Evolutionary conservation across 148 eudicot species (phyloP), one percentile per base, ranked within the genome.

Genomic region (Limonium bicolor): DNA sequence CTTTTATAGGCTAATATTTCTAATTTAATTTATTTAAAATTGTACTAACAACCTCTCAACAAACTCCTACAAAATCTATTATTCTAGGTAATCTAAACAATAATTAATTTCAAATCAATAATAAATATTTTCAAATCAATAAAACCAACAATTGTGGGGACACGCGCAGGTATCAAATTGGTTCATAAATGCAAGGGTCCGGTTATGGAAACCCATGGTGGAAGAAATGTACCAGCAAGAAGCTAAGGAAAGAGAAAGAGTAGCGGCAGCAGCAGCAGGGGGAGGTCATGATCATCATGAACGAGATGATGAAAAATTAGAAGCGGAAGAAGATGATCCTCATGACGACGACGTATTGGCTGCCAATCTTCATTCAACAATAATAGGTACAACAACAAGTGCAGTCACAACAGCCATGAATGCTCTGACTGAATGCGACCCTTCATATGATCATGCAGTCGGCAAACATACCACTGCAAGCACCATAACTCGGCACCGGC

Each of bases 171-270:
- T 78, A 0, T 74, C 86, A 50, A 78, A 78, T 59, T 78, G 86
- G 86, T 78, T 78, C 78, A 78, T 78, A 20, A 78, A 78, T 65
- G 86, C 86, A 7, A 62, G 86, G 70, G 86, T 78, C 29, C 68
- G 86, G 41, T 54, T 78, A 57, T 78, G 86, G 86, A 78, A 78
- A 64, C 86, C 86, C 62, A 78, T 78, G 86, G 78, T 78, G 6
- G 86, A 78, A 52, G 86, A 74, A 32, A 78, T 78, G 78, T 78
- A 78, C 53, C 86, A 74, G 17, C 81, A 74, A 48, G 86, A 77
- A 30, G 54, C 63, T 61, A 73, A 77, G 55, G 80, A 78, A n/a
- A n/a, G n/a, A n/a, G n/a, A n/a, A n/a, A n/a, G n/a, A n/a, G n/a
- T n/a, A n/a, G n/a, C 10, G 74, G 59, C 5, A 42, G 17, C 0